Evolutionary conservation across 192 early-diverging fungal genomes (phyloP).

Genomic region (Linnemannia hyalina): DNA sequence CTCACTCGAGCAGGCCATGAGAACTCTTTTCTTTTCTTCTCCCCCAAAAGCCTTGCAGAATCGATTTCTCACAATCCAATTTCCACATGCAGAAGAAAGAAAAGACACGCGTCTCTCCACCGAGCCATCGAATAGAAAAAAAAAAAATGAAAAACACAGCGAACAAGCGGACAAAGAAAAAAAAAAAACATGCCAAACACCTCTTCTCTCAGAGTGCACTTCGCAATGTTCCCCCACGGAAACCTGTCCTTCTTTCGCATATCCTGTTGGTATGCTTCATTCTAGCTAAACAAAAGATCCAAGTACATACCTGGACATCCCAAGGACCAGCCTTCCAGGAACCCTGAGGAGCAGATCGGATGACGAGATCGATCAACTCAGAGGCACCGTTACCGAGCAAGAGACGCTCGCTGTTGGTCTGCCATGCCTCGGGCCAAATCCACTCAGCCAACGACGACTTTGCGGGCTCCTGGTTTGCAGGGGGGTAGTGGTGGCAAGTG

Average conservation of each 20-base stretch:
- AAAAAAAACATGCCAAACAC: not conserved
- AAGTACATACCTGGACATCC: conserved; percentile 70
- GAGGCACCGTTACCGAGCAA: conserved; percentile 92
- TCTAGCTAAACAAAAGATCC: not conserved
- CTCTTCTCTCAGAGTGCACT: not conserved
- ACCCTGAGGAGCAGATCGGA: conserved; percentile 79
- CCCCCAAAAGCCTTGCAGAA: not conserved
- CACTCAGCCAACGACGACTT: conserved; percentile 85
- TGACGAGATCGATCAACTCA: conserved; percentile 91
- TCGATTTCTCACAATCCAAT: not conserved
- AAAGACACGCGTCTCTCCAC: not conserved
- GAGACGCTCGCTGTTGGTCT: conserved; percentile 71
- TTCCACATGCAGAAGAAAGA: conserved; percentile 1
- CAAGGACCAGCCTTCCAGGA: conserved; percentile 91
- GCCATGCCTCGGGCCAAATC: conserved; percentile 76
- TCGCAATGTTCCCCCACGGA: not conserved
- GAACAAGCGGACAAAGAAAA: not conserved
- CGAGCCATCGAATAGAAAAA: conserved; percentile 7
- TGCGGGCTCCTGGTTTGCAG: conserved; percentile 92
- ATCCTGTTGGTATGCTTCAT: not conserved
- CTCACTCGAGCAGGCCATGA: not conserved
- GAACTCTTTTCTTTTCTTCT: not conserved
- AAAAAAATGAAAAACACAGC: not conserved
- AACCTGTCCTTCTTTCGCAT: not conserved
- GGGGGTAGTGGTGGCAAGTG: conserved; percentile 89